Evolutionary conservation across 2,329 filamentous ascomycete species (phyloP).

Genomic region (Neobulgaria alba): DNA sequence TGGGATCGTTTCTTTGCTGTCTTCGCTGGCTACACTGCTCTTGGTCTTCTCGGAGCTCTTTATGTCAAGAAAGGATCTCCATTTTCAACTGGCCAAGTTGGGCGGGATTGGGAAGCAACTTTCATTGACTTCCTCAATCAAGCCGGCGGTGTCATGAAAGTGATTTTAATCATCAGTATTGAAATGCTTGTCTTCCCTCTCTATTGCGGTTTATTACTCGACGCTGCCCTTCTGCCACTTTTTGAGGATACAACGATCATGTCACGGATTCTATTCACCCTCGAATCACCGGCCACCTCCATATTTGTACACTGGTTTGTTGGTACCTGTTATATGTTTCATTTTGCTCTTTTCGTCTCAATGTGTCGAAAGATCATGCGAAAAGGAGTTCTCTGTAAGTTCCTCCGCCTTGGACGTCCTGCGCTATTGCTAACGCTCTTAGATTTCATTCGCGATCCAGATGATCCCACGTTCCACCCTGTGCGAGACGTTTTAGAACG

Average conservation of each 20-base stretch:
- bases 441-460: constrained; percentile 96
- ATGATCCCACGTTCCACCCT: constrained; percentile 96
- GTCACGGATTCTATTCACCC: constrained; percentile 70
- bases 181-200: constrained; percentile 97
- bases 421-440: constrained; percentile 25
- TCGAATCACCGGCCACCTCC: constrained; percentile 74
- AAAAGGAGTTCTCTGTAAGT: constrained; percentile 81
- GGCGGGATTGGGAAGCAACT: constrained; percentile 62
- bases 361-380: constrained; percentile 99
- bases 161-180: constrained; percentile 96
- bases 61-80: constrained; percentile 70
- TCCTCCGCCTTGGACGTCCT: not conserved
- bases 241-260: constrained; percentile 74
- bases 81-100: constrained; percentile 48
- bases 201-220: constrained; percentile 87
- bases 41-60: constrained; percentile 64
- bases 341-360: constrained; percentile 95
- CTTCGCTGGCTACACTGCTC: constrained; percentile 68
- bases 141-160: constrained; percentile 94
- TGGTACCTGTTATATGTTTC: constrained; percentile 99
- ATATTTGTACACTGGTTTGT: constrained; percentile 98
- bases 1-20: constrained; percentile 64
- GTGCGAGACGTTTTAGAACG: constrained; percentile 94
- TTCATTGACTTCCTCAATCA: constrained; percentile 80
- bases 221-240: constrained; percentile 78